Evolutionary conservation across 1,284 basidiomycete genomes (phyloP), one percentile per base, ranked within the genome.

Genomic region (Ceratorhiza oryzae-sativae): DNA sequence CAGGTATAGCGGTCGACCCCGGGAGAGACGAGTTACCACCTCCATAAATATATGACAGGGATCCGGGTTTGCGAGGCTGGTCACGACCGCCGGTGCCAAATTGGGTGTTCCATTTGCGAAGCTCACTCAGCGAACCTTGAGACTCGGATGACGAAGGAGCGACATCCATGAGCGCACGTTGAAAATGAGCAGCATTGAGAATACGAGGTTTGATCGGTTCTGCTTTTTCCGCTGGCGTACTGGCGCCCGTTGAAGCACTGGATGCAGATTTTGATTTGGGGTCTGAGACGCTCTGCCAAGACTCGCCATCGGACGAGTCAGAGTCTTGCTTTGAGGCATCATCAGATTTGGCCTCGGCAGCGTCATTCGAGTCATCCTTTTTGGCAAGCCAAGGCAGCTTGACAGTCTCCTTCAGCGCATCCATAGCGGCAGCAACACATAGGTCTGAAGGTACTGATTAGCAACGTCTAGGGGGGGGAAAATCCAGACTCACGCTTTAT

Each of bases 51-150:
- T 56, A 56, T 9, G 55, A 34, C 32, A 56, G 32, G 18, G 55
- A 56, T 18, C 55, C 55, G 18, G 55, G 8, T 13, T 15, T 36
- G 10, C 55, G 55, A n/a, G 55, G 55, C 30, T 56, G 55, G 2
- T 56, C 55, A 8, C 55, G 55, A 6, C 32, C 55, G 9, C 74
- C 74, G 70, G 95, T 93, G 30, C 94, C 94, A 79, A 94, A 96
- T 79, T 95, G 91, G 51, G 94, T 91, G 74, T 95, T 94, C 94
- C 94, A 96, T 80, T 90, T 93, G 60, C 93, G 87, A 74, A 96
- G 82, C 75, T 93, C 93, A 1, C 90, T 83, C 51, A 96, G 85
- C 58, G 87, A 91, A 48, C 93, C 93, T 9, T 92, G 80, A 10
- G 88, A 84, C 79, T 95, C 94, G 4, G 92, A 93, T 1, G 89